A percentile compares a stretch with the other conserved stretches of the same genome.
Evolutionary conservation across 306 rosid species (phyloP).

Genomic region (Vigna trinervia): DNA sequence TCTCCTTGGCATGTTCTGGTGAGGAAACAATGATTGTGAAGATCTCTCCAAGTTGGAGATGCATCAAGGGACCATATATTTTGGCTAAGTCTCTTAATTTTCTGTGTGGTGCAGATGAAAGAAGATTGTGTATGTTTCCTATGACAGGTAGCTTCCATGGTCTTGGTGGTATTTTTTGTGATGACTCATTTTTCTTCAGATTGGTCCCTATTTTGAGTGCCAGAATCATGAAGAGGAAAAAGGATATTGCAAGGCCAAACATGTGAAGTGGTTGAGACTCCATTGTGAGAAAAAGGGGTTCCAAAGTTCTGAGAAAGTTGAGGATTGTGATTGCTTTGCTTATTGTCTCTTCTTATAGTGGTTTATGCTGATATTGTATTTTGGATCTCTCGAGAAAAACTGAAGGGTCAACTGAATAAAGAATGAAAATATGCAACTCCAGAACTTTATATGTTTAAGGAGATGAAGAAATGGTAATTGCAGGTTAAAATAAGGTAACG

Average conservation of each 20-base stretch:
- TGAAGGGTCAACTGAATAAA: too few species aligned
- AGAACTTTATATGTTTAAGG: too few species aligned
- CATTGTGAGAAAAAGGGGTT: not conserved
- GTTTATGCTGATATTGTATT: too few species aligned
- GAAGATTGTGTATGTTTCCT: not conserved
- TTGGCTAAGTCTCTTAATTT: constrained; percentile 12
- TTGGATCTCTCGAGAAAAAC: too few species aligned
- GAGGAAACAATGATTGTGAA: not conserved
- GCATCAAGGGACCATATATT: constrained; percentile 16
- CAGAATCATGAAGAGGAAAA: not conserved
- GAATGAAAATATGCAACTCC: too few species aligned
- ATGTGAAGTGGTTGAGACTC: not conserved
- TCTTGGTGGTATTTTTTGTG: not conserved
- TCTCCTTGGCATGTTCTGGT: not conserved
- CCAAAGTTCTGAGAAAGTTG: too few species aligned
- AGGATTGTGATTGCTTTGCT: too few species aligned
- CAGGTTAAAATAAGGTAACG: too few species aligned
- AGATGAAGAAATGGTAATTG: too few species aligned
- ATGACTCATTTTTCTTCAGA: not conserved
- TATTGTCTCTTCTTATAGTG: too few species aligned
- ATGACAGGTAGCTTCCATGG: constrained; percentile 6
- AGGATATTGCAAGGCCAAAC: not conserved
- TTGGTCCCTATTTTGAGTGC: not conserved
- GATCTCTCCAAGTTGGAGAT: constrained; percentile 3
- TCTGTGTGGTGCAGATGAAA: not conserved